A percentile compares a stretch with the other conserved stretches of the same genome.
Evolutionary conservation across 2,329 filamentous ascomycete species (phyloP).

Genomic region (Plectosphaerella sp.): DNA sequence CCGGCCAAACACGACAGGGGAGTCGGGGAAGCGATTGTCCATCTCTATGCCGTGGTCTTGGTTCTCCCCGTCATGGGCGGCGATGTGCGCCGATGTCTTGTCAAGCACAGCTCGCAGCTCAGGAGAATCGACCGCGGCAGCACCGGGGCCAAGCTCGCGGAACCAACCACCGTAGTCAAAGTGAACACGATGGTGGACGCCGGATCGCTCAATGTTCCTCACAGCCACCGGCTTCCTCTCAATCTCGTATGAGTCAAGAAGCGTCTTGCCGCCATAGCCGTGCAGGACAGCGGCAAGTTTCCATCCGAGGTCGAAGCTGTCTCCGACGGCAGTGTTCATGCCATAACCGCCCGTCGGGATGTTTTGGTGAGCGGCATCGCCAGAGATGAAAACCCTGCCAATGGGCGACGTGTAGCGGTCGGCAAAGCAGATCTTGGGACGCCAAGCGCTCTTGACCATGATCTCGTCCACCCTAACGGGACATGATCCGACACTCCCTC

Average conservation of each 20-base stretch:
- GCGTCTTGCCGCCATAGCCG: slow-evolving; percentile 5
- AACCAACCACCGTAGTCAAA: neutral
- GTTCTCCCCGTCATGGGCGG: slow-evolving; percentile 18
- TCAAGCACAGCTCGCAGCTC: neutral
- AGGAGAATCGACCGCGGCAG: neutral
- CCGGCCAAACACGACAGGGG: slow-evolving; percentile 12
- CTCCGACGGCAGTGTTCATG: slow-evolving; percentile 28
- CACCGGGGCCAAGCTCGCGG: neutral
- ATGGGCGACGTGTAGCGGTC: slow-evolving; percentile 18
- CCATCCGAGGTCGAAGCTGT: slow-evolving; percentile 26
- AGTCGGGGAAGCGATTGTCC: slow-evolving; percentile 21
- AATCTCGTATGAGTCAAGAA: slow-evolving; percentile 18
- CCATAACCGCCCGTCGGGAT: slow-evolving; percentile 27
- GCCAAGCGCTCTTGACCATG: slow-evolving; percentile 14
- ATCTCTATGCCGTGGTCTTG: slow-evolving; percentile 21
- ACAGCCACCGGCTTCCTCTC: slow-evolving; percentile 15
- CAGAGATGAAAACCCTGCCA: slow-evolving; percentile 27
- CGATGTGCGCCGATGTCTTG: neutral
- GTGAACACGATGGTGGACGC: neutral
- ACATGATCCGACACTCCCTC: neutral
- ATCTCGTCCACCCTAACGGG: slow-evolving; percentile 16
- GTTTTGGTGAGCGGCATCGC: slow-evolving; percentile 28
- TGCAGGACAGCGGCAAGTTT: slow-evolving; percentile 22
- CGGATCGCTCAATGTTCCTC: slow-evolving; percentile 12
- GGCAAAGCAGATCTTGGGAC: slow-evolving; percentile 16